A percentile compares a stretch with the other conserved stretches of the same genome.
Evolutionary conservation across 169 alveolate species (phyloP).

Genomic region (Eimeria sp.): DNA sequence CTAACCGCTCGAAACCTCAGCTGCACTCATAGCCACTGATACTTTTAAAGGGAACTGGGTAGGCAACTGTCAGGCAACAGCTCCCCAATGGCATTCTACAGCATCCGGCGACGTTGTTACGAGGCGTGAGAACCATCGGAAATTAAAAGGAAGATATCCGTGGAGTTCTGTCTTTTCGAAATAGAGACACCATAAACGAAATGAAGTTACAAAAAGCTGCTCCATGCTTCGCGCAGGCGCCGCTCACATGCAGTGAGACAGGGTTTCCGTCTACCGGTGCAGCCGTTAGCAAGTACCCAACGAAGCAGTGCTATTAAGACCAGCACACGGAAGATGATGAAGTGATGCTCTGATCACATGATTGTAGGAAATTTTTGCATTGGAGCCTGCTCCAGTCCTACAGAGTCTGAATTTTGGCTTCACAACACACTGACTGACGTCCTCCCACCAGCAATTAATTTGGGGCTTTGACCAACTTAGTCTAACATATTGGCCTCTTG

Average conservation of each 20-base stretch:
- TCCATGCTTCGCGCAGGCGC: background rate
- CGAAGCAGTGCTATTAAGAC: background rate
- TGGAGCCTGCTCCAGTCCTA: background rate
- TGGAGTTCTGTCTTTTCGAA: background rate
- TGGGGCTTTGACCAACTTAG: slow-evolving; percentile 28
- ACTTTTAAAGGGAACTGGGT: background rate
- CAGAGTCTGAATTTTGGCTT: background rate
- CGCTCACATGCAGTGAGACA: background rate
- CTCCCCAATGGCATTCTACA: background rate
- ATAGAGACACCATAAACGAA: background rate
- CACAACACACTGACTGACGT: background rate
- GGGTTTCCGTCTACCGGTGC: background rate
- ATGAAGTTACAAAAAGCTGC: background rate
- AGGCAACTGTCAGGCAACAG: background rate
- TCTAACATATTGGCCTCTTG: background rate
- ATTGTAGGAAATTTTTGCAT: background rate
- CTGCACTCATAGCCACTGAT: background rate
- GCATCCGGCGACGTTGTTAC: background rate
- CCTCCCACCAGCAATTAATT: background rate
- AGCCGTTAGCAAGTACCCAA: background rate
- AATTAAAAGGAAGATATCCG: background rate
- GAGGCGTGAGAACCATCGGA: background rate
- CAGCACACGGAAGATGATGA: background rate
- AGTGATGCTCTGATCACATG: background rate
- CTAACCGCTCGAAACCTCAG: background rate